Base-by-base conservation (phyloP, 805 yeast genomes). In the Saccharomycopsis fibuligera region DNA sequence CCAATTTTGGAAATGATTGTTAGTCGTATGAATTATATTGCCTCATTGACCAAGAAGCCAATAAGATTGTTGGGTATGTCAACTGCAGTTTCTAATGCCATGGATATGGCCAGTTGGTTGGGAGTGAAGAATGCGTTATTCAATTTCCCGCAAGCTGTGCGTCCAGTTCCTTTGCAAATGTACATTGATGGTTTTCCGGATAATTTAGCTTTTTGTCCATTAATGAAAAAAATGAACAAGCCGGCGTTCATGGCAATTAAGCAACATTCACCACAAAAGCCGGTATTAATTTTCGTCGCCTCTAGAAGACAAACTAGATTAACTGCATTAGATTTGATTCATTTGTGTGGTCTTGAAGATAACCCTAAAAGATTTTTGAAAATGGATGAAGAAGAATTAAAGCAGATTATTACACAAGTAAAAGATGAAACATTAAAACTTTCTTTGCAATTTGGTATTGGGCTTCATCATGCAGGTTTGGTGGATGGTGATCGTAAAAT, bases 391-490 rank as follows among this genome's bases (percentile, higher is more conserved):
- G 64, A 62, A 2, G 93, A 86, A 58, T 67, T 85, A 19, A 76
- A 69, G 48, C 67, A 61, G 4, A 63, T 75, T 17, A 58, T 83
- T 40, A 60, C 62, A 1, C 67, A 67, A 44, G 93, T 88, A 10
- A 81, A 84, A 51, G 97, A 89, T 64, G 96, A 88, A 29, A 86
- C 96, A 2, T 70, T 89, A 45, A 75, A 75, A 54, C 67, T 89
- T 39, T 74, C 89, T 48, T 87, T 88, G 58, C 79, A 72, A 46
- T 68, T 70, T 49, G 99, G 99, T 0, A 83, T 91, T 63, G 99
- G 97, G 41, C 76, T 86, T 2, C 99, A 93, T 65, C 98, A 93
- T 68, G 99, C 99, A 0, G 99, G 99, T 58, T 83, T 93, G 91
- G 69, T 88, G 22, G 74, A 98, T 54, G 68, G 88, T 1, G 99